Base-by-base conservation (phyloP, 768 basidiomycete genomes). In the Hortiboletus flavorubellus region DNA sequence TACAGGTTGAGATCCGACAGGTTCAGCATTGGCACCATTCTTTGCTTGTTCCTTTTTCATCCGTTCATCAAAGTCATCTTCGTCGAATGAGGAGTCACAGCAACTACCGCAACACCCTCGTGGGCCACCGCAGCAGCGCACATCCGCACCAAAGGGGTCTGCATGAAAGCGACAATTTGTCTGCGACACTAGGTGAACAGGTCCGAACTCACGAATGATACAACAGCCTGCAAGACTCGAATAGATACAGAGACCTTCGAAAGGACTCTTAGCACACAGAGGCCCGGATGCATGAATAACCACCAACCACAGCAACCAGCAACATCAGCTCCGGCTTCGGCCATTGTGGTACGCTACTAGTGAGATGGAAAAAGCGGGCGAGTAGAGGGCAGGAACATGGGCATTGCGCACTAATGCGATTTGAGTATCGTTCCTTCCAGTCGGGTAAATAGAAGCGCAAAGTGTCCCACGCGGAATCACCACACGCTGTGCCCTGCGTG, bases 61-160 rank as follows among this genome's bases (percentile, higher is more conserved):
- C 37, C 56, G 69, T 41, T 71, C 69, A 31, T 71, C 69, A 46
- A 71, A 62, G 51, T 63, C 55, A 31, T 72, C 69, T 15, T 61
- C 41, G 51, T 71, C 41, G 49, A 72, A 72, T 40, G 65, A 62
- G n/a, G 62, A 58, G 23, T 63, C 60, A 14, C 51, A 70, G 35
- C 71, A 68, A 42, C 61, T 59, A 12, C 64, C 60, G 42, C 68
- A 70, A 34, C 64, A 71, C 14, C 68, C 68, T 49, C 53, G 56
- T 16, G 58, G 54, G 12, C 68, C 68, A 51, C 68, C 54, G 29
- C 68, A 72, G 41, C 66, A 69, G 21, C 38, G 41, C 26, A 33
- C 44, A 29, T 61, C 54, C 16, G 59, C 55, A 33, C 69, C 70
- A 38, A 61, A 63, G 4, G 67, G 53, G 15, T 58, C 69, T 70